Percentiles rank a stretch among this genome's conserved stretches.
phyloP scores from a whole-genome alignment of 1,139 yeast species.

The Magnusiomyces fungicola region DNA sequence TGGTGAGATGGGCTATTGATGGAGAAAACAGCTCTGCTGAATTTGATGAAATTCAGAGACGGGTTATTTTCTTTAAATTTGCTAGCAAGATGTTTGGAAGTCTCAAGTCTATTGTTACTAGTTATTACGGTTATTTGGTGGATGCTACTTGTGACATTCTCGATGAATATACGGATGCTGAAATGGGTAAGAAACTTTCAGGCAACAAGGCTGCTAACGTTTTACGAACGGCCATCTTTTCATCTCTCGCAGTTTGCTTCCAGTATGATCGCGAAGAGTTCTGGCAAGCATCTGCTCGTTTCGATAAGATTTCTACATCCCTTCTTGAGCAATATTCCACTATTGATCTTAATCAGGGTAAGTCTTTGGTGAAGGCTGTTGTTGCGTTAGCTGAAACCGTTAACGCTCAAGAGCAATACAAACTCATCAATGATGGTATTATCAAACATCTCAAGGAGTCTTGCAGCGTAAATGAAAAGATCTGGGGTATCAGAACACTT shows the following conservation, averaged over 20 bases:
- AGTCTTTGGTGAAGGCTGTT: constrained; percentile 67
- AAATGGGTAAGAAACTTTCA: constrained; percentile 14
- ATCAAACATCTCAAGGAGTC: constrained; percentile 48
- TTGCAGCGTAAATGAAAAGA: constrained; percentile 46
- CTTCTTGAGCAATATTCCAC: constrained; percentile 58
- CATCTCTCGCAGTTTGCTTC: constrained; percentile 69
- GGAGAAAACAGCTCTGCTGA: constrained; percentile 61
- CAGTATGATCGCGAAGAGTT: constrained; percentile 88
- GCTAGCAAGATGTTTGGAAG: constrained; percentile 77
- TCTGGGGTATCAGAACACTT: constrained; percentile 77
- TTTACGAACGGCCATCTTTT: constrained; percentile 62
- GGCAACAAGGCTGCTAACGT: constrained; percentile 34
- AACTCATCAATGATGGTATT: constrained; percentile 49
- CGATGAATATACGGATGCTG: constrained; percentile 17
- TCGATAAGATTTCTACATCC: constrained; percentile 57
- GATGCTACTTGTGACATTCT: constrained; percentile 62
- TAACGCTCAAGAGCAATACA: constrained; percentile 73
- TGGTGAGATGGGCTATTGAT: constrained; percentile 89
- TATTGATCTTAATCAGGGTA: constrained; percentile 53
- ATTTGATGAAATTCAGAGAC: constrained; percentile 17
- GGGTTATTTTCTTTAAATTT: constrained; percentile 72
- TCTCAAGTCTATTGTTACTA: constrained; percentile 78
- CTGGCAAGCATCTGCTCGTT: constrained; percentile 86
- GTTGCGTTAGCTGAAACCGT: constrained; percentile 68
- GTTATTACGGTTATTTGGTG: constrained; percentile 76